Conservation (phyloP, 176 grass and related monocot genomes). For the Tillandsia fasciculata region DNA sequence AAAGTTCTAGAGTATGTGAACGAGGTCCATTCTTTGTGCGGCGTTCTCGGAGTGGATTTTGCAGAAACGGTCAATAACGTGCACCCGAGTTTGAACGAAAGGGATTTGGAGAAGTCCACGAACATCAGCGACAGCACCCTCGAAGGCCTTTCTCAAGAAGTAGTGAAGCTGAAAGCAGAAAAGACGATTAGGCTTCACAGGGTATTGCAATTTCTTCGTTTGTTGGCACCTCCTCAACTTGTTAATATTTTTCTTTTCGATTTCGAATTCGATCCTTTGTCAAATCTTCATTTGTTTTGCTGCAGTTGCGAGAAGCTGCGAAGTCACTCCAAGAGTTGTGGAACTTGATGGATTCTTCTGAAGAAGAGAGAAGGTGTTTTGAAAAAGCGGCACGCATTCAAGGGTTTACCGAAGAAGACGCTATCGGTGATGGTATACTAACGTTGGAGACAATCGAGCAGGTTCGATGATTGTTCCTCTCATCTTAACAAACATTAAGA, state of each 20-base stretch:
- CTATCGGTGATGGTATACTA: slow-evolving; percentile 47
- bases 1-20: slow-evolving; percentile 44
- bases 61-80: slow-evolving; percentile 39
- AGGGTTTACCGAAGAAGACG: slow-evolving; percentile 56
- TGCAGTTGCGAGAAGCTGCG: slow-evolving; percentile 69
- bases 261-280: background rate
- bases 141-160: slow-evolving; percentile 33
- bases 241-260: slow-evolving; percentile 1
- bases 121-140: slow-evolving; percentile 60
- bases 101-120: slow-evolving; percentile 39
- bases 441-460: slow-evolving; percentile 68
- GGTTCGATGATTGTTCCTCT: slow-evolving; percentile 29
- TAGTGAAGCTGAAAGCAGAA: slow-evolving; percentile 42
- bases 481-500: slow-evolving; percentile 1
- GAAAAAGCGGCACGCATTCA: slow-evolving; percentile 38
- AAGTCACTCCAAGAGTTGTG: slow-evolving; percentile 66
- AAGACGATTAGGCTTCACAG: slow-evolving; percentile 58
- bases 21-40: slow-evolving; percentile 54
- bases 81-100: slow-evolving; percentile 49
- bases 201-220: slow-evolving; percentile 29
- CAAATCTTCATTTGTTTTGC: slow-evolving; percentile 17
- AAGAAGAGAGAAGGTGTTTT: slow-evolving; percentile 63
- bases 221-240: background rate
- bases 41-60: slow-evolving; percentile 53
- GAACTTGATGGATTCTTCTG: slow-evolving; percentile 90